These are phyloP conservation scores for Chaetomium sp. DNA, from an alignment of 2,329 filamentous ascomycete species.

Conservation along the genomic window DNA sequence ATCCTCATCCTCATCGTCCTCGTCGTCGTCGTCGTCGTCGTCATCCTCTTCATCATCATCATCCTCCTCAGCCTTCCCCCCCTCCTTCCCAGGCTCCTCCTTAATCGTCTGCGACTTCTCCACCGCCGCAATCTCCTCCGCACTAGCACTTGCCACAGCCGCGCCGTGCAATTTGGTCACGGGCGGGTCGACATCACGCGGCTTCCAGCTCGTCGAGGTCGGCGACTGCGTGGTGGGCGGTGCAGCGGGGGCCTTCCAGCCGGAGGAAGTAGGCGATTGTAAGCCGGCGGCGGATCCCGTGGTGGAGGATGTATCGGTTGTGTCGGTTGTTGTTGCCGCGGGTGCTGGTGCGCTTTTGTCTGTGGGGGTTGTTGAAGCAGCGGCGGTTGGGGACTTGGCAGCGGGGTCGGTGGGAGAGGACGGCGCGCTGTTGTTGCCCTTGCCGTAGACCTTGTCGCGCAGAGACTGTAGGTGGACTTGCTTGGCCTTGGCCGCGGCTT, in stretches of 20 bases:
- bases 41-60: constrained; percentile 18
- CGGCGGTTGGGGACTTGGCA: background rate
- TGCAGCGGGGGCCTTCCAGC: constrained; percentile 33
- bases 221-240: constrained; percentile 36
- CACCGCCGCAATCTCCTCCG: constrained; percentile 34
- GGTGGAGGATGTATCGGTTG: background rate
- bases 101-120: constrained; percentile 36
- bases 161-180: constrained; percentile 31
- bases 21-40: background rate
- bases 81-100: constrained; percentile 34
- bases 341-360: background rate
- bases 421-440: constrained; percentile 24
- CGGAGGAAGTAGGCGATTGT: constrained; percentile 40
- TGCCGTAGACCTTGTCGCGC: constrained; percentile 49
- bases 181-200: constrained; percentile 28
- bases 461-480: constrained; percentile 48
- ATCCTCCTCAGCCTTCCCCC: constrained; percentile 24
- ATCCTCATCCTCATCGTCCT: constrained; percentile 14
- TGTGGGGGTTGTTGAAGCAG: constrained; percentile 1
- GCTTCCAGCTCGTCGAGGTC: constrained; percentile 33
- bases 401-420: background rate
- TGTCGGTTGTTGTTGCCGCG: background rate
- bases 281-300: constrained; percentile 27
- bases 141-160: constrained; percentile 28
- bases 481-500: constrained; percentile 60